Base-by-base conservation (phyloP, 352 stramenopile genomes). In the Blastocystis sp. region DNA sequence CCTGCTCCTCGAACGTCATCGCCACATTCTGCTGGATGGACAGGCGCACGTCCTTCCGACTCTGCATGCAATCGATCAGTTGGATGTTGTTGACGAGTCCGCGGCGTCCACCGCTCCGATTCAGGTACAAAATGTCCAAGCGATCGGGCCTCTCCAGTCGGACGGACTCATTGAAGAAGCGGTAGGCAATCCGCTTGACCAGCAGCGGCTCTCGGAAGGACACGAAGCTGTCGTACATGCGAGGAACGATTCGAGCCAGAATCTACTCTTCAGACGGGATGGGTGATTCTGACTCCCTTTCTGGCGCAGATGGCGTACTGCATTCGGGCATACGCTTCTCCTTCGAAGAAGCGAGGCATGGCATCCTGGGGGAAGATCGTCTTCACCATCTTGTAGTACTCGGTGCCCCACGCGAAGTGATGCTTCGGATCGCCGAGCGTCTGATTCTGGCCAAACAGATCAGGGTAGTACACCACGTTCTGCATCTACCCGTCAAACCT, bases 181-280 rank as follows among this genome's bases (percentile, higher is more conserved):
- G 59, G 21, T 84, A 84, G 34, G 28, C 59, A 9, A 84, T 14
- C 14, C 45, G 74, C 0, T 64, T 62, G 19, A 84, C 48, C 24
- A 84, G 43, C 19, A 84, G n/a, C 34, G 74, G 60, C 48, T 84
- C 74, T 14, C 24, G 10, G 21, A 54, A 28, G 28, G n/a, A 69
- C 7, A 84, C 57, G 48, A 84, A 84, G 7, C 54, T 52, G 60
- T 84, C 74, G 38, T 84, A 84, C 74, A 84, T 84, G n/a, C 21
- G 24, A 0, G 74, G 74, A 6, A 84, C 52, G 11, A 84, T 84
- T 2, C 52, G 74, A 42, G 74, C 74, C 3, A 84, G 38, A 24
- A 84, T 84, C 74, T 84, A 68, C n/a, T 14, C 19, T n/a, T 42
- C 10, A 54, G 1, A 52, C 7, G 48, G 48, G 1, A 48, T 28